These are phyloP conservation scores for Colletotrichum caudatum DNA, from an alignment of 2,329 filamentous ascomycete species.

Conservation along the genomic window DNA sequence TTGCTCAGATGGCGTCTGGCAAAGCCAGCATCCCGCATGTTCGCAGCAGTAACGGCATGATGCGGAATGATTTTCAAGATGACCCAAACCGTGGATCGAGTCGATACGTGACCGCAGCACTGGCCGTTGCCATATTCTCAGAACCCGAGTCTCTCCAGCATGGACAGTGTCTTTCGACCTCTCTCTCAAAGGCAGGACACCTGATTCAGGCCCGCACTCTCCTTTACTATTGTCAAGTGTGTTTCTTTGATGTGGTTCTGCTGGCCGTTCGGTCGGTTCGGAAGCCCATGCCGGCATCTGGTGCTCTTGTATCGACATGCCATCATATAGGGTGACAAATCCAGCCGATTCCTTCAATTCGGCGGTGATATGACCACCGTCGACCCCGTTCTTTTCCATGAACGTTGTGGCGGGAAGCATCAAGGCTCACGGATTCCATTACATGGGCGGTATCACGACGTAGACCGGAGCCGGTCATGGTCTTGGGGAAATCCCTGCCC, in stretches of 20 bases:
- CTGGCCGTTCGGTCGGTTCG: not conserved
- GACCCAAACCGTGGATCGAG: not conserved
- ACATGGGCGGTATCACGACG: slow-evolving; percentile 11
- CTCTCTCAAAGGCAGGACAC: no score
- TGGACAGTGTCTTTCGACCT: no score
- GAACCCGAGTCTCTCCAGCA: no score
- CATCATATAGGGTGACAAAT: not conserved
- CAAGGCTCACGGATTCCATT: slow-evolving; percentile 10
- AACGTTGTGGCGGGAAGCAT: no score
- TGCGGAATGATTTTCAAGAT: no score
- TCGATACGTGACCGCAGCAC: not conserved
- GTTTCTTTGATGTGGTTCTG: not conserved
- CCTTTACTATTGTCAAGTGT: not conserved
- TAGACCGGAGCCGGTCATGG: slow-evolving; percentile 1
- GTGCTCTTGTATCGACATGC: not conserved
- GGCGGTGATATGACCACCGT: no score
- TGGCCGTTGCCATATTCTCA: not conserved
- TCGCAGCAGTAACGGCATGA: no score
- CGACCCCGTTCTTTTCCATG: no score
- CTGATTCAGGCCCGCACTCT: no score
- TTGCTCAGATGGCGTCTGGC: no score
- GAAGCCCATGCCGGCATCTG: not conserved
- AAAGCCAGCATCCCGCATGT: no score
- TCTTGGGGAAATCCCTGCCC: not conserved
- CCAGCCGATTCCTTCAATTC: not conserved